Percentiles rank a stretch among this genome's conserved stretches.
Conservation (phyloP, 441 rosid species). For the Aquilaria agallochum region DNA sequence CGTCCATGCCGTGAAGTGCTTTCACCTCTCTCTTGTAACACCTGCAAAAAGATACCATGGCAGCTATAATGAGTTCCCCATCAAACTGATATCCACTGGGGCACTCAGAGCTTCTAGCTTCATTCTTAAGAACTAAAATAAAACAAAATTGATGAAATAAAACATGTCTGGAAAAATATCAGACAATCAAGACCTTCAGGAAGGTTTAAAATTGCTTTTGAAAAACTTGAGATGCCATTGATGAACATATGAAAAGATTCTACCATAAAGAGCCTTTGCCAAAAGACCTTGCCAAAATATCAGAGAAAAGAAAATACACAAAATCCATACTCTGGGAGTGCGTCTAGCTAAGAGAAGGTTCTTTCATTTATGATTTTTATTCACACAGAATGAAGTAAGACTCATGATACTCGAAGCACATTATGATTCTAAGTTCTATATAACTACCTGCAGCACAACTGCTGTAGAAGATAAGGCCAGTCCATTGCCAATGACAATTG, state of each 20-base stretch:
- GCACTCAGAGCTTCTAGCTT: conserved; percentile 8
- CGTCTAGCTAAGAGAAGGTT: conserved; percentile 1
- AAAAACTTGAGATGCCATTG: conserved; percentile 2
- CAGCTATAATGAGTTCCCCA: conserved; percentile 15
- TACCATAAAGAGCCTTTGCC: too few species aligned
- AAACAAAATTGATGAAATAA: conserved; percentile 1
- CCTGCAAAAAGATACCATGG: conserved; percentile 47
- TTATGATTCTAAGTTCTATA: conserved; percentile 1
- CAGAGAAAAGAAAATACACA: background rate
- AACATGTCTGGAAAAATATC: conserved; percentile 2
- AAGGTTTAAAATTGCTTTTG: conserved; percentile 3
- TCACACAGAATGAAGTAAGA: conserved; percentile 11
- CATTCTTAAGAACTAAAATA: background rate
- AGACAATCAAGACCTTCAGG: conserved; percentile 5
- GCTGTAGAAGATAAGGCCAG: conserved; percentile 98
- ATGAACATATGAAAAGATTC: background rate
- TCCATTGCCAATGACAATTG: conserved; percentile 97
- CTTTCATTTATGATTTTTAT: background rate
- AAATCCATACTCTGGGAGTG: conserved; percentile 14
- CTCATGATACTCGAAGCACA: conserved; percentile 14
- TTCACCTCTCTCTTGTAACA: conserved; percentile 98
- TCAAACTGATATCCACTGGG: conserved; percentile 9
- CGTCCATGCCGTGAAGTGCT: conserved; percentile 99
- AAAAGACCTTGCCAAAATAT: background rate
- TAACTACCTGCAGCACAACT: conserved; percentile 87